A percentile compares a stretch with the other conserved stretches of the same genome.
Conservation (phyloP, 345 rosid species). For the Ceriops zippeliana region DNA sequence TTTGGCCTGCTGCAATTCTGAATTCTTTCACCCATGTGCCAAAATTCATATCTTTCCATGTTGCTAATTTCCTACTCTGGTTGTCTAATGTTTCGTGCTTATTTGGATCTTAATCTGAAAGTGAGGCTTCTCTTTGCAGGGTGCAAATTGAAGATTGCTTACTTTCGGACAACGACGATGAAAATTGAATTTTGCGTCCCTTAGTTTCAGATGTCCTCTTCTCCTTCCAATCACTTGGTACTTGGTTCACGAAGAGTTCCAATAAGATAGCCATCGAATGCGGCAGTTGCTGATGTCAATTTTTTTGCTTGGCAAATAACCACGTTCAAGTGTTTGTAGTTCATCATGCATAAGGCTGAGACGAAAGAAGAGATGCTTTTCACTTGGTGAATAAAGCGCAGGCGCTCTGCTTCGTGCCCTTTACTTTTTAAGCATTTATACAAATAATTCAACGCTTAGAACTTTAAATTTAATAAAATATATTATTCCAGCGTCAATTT, state of each 20-base stretch:
- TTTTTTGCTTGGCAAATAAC: neutral
- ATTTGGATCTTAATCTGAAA: neutral
- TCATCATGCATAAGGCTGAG: too few species aligned
- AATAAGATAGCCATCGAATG: neutral
- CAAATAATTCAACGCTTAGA: too few species aligned
- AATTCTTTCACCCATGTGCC: neutral
- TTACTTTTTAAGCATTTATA: too few species aligned
- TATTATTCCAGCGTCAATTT: too few species aligned
- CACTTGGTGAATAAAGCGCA: too few species aligned
- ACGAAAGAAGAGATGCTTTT: too few species aligned
- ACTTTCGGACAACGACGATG: conserved; percentile 63
- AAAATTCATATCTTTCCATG: neutral
- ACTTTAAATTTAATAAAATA: too few species aligned
- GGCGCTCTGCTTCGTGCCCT: too few species aligned
- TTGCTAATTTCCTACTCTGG: too few species aligned
- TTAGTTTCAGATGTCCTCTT: neutral
- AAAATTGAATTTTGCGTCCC: conserved; percentile 27
- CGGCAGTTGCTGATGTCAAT: neutral
- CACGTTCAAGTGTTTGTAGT: neutral
- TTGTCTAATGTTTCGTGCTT: neutral
- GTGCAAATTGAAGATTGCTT: conserved; percentile 73
- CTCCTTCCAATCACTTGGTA: neutral
- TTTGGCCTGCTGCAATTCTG: neutral
- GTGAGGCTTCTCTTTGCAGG: conserved; percentile 39
- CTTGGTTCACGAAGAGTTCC: too few species aligned